Percentiles rank a stretch among this genome's conserved stretches.
Conservation (phyloP, 257 asterid genomes). For the Nyctanthes arbortristis region DNA sequence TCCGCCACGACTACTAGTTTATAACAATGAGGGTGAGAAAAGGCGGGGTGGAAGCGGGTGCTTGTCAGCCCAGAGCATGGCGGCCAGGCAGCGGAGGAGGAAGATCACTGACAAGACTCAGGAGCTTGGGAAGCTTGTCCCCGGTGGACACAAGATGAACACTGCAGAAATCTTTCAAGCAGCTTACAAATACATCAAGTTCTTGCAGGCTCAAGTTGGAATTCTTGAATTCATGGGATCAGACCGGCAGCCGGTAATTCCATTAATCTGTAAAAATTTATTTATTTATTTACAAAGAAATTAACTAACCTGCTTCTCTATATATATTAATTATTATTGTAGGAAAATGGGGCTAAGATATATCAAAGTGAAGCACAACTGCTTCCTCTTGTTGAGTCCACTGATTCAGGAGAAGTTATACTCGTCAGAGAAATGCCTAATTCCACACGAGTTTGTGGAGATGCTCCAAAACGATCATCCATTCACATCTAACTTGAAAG, state of each 20-base stretch:
- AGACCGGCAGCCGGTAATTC: conserved; percentile 40
- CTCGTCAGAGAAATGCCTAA: conserved; percentile 58
- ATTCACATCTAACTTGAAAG: conserved; percentile 24
- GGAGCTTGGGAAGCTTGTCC: conserved; percentile 81
- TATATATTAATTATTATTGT: too few species aligned
- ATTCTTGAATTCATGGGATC: conserved; percentile 49
- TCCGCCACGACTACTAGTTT: not conserved
- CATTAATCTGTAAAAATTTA: too few species aligned
- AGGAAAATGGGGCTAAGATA: conserved; percentile 37
- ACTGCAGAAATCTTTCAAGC: conserved; percentile 90
- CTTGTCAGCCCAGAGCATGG: conserved; percentile 74
- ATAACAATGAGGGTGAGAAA: conserved; percentile 2
- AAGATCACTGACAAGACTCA: conserved; percentile 80
- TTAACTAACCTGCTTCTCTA: too few species aligned
- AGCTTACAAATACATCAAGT: conserved; percentile 71
- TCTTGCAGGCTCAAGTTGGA: conserved; percentile 71
- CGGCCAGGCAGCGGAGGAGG: conserved; percentile 85
- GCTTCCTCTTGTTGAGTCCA: conserved; percentile 53
- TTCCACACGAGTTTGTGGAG: conserved; percentile 45
- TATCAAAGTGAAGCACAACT: conserved; percentile 32
- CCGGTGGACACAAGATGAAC: conserved; percentile 90
- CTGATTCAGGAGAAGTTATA: conserved; percentile 72
- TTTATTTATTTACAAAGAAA: too few species aligned
- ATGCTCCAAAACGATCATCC: conserved; percentile 22
- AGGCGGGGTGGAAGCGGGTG: not conserved